Evolutionary conservation across 1,284 basidiomycete genomes (phyloP).

Genomic region (Inonotus obliquus): DNA sequence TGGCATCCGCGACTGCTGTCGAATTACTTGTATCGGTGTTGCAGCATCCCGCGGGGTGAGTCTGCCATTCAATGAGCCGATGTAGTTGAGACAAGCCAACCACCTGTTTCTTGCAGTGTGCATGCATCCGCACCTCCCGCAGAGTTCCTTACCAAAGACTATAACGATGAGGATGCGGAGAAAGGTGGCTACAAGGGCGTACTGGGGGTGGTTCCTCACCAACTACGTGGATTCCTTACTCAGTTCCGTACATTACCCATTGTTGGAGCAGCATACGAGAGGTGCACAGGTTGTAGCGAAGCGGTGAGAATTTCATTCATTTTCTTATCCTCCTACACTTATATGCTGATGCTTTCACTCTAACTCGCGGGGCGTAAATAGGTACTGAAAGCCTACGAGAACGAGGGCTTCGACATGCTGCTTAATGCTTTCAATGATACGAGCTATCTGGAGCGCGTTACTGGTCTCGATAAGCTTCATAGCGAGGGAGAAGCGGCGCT

Average conservation of each 20-base stretch:
- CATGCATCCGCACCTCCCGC: conserved; percentile 63
- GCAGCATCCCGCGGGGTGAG: conserved; percentile 85
- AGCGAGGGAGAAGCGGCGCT: conserved; percentile 74
- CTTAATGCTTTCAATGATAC: conserved; percentile 81
- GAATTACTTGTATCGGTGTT: conserved; percentile 87
- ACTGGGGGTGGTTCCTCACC: conserved; percentile 89
- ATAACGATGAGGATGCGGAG: conserved; percentile 30
- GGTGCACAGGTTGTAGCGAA: conserved; percentile 89
- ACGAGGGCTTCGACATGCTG: conserved; percentile 75
- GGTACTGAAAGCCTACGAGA: conserved; percentile 76
- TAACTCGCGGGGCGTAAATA: conserved; percentile 26
- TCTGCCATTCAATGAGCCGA: conserved; percentile 22
- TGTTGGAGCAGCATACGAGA: conserved; percentile 80
- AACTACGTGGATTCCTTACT: conserved; percentile 85
- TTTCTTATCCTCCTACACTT: not conserved
- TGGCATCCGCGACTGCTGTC: conserved; percentile 88
- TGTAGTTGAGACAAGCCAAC: not conserved
- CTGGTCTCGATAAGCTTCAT: conserved; percentile 83
- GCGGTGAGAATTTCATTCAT: conserved; percentile 41
- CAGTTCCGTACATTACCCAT: conserved; percentile 84
- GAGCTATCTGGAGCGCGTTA: conserved; percentile 77
- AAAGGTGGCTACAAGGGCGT: conserved; percentile 44
- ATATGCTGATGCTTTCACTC: not conserved
- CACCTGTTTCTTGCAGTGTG: conserved; percentile 36
- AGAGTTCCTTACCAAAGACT: conserved; percentile 21